Conservation (phyloP, 768 basidiomycete genomes). For the Sarcomyxa edulis region DNA sequence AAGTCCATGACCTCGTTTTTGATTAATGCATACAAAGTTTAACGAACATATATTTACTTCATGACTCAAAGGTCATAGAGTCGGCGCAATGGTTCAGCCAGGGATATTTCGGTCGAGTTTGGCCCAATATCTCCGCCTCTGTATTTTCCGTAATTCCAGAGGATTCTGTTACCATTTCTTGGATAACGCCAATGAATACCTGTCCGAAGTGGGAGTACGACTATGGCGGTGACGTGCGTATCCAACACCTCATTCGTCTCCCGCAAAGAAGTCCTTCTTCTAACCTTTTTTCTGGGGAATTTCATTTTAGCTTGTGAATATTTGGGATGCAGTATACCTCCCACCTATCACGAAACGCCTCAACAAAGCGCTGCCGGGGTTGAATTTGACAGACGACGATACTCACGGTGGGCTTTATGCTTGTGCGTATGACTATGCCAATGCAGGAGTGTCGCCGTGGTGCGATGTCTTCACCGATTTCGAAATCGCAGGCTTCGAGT, state of each 20-base stretch:
- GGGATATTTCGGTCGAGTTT: conserved; percentile 30
- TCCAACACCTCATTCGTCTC: no score
- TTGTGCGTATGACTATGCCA: conserved; percentile 35
- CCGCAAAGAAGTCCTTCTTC: no score
- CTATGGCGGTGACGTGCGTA: conserved; percentile 22
- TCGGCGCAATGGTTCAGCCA: conserved; percentile 34
- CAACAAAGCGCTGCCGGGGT: conserved; percentile 24
- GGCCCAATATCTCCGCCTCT: conserved; percentile 20
- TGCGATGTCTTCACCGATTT: conserved; percentile 27
- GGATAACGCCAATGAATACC: conserved; percentile 36
- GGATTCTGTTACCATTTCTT: conserved; percentile 28
- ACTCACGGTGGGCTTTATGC: conserved; percentile 36
- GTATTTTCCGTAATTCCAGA: conserved; percentile 18
- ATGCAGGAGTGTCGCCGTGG: conserved; percentile 31
- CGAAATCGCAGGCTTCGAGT: conserved; percentile 32
- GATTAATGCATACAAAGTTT: neutral
- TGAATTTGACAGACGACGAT: conserved; percentile 26
- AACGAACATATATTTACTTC: neutral
- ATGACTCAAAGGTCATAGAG: conserved; percentile 23
- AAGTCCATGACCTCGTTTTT: conserved; percentile 1
- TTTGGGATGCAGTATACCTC: conserved; percentile 29
- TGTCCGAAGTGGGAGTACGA: conserved; percentile 29
- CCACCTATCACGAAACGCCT: conserved; percentile 28
- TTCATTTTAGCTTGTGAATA: conserved; percentile 11
- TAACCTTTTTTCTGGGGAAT: neutral